These are phyloP conservation scores for Verticillium dahliae DNA, from an alignment of 2,329 filamentous ascomycete species.

Conservation along the genomic window DNA sequence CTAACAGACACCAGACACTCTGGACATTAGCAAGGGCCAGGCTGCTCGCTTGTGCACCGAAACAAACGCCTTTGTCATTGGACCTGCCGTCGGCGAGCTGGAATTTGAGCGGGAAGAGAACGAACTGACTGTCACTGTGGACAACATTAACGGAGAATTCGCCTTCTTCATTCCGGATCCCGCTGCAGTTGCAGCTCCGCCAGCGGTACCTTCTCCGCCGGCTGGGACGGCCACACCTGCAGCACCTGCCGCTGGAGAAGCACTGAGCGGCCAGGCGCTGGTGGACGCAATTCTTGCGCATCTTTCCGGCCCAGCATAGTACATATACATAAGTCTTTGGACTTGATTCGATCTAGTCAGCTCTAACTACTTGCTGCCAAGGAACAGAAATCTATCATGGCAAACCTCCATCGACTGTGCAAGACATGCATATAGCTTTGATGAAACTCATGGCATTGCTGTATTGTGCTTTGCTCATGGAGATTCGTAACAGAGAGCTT, in stretches of 20 bases:
- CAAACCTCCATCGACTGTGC: too few species aligned
- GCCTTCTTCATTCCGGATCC: slow-evolving; percentile 22
- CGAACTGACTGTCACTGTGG: slow-evolving; percentile 24
- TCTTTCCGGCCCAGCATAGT: background rate
- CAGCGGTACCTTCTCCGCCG: background rate
- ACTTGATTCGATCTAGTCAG: too few species aligned
- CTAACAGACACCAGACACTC: slow-evolving; percentile 14
- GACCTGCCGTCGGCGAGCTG: slow-evolving; percentile 26
- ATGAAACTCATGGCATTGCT: too few species aligned
- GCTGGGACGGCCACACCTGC: slow-evolving; percentile 2
- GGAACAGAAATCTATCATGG: too few species aligned
- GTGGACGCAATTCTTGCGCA: background rate
- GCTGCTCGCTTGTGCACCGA: slow-evolving; percentile 27
- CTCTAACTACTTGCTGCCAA: too few species aligned
- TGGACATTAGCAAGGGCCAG: slow-evolving; percentile 27
- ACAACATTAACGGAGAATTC: slow-evolving; percentile 24
- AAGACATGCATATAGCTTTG: too few species aligned
- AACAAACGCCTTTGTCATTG: slow-evolving; percentile 27
- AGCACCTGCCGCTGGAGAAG: background rate
- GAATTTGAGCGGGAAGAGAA: slow-evolving; percentile 35
- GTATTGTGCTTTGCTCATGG: background rate
- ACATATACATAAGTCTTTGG: too few species aligned
- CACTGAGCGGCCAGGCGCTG: background rate
- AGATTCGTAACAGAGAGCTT: too few species aligned
- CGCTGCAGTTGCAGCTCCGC: slow-evolving; percentile 10